A percentile compares a stretch with the other conserved stretches of the same genome.
These are phyloP conservation scores for Ceratocystis variospora DNA, from an alignment of 2,329 filamentous ascomycete genomes.

Conservation along the genomic window DNA sequence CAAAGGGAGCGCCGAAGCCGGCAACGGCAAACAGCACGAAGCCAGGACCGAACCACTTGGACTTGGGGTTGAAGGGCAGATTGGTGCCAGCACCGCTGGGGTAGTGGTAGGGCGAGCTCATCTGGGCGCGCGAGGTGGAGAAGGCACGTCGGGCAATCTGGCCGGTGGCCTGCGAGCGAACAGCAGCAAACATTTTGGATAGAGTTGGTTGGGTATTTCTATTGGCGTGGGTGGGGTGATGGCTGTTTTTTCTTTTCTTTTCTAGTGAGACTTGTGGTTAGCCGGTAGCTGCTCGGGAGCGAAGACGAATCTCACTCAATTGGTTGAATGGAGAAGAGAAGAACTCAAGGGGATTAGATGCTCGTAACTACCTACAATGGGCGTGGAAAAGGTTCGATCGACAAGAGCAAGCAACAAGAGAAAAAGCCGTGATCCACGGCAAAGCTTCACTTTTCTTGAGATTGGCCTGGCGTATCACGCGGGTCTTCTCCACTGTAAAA, in stretches of 20 bases:
- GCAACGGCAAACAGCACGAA: slow-evolving; percentile 60
- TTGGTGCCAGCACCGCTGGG: slow-evolving; percentile 89
- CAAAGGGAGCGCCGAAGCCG: slow-evolving; percentile 49
- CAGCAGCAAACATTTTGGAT: slow-evolving; percentile 68
- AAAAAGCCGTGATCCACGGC: slow-evolving; percentile 2
- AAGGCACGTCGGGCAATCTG: slow-evolving; percentile 76
- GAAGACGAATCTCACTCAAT: not conserved
- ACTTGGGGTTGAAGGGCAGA: slow-evolving; percentile 92
- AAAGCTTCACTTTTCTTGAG: slow-evolving; percentile 7
- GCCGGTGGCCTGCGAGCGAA: slow-evolving; percentile 44
- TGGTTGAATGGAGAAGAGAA: too few species aligned
- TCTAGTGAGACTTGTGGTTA: not conserved
- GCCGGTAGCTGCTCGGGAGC: not conserved
- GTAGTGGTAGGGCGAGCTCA: slow-evolving; percentile 94
- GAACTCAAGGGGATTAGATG: too few species aligned
- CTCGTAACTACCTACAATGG: slow-evolving; percentile 3
- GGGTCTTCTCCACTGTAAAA: slow-evolving; percentile 6
- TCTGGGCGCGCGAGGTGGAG: slow-evolving; percentile 73
- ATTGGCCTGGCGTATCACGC: not conserved
- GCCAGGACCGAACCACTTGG: slow-evolving; percentile 65
- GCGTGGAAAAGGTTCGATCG: slow-evolving; percentile 6
- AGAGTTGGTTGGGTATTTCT: not conserved
- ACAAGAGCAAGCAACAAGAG: not conserved
- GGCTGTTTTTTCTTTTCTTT: not conserved
- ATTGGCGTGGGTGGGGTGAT: slow-evolving; percentile 27